Evolutionary conservation across 2,329 filamentous ascomycete species (phyloP).

Genomic region (Pseudohalonectria lignicola): DNA sequence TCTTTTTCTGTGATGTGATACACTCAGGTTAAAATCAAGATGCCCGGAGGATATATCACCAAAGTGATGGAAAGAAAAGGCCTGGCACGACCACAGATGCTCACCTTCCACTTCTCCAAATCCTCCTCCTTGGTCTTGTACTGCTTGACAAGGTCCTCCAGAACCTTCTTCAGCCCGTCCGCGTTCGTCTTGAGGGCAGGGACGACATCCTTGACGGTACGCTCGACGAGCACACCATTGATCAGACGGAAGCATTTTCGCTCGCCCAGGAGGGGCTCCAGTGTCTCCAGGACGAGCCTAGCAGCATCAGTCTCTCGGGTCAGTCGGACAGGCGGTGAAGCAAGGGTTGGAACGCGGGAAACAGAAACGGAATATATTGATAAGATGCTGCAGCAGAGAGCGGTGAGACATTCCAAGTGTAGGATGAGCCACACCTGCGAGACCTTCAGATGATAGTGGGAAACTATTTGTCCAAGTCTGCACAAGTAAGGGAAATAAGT

Average conservation of each 20-base stretch:
- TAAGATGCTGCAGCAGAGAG: no score
- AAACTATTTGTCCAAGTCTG: no score
- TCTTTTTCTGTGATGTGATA: constrained; percentile 57
- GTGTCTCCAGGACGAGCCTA: constrained; percentile 88
- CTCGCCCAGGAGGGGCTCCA: constrained; percentile 69
- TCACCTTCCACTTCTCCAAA: constrained; percentile 95
- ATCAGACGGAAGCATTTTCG: constrained; percentile 99
- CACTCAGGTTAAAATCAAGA: neutral
- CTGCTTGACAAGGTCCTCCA: constrained; percentile 91
- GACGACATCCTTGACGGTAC: constrained; percentile 85
- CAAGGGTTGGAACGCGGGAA: no score
- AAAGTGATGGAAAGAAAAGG: neutral
- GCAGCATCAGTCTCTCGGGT: neutral
- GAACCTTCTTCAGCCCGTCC: constrained; percentile 84
- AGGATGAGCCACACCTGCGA: no score
- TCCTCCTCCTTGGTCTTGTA: constrained; percentile 93
- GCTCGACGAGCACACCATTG: constrained; percentile 90
- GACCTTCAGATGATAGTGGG: no score
- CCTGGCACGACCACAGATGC: neutral
- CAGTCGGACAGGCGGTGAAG: constrained; percentile 15
- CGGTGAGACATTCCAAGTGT: no score
- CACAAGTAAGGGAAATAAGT: no score
- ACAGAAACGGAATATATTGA: no score
- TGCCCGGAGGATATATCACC: neutral
- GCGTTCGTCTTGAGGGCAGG: constrained; percentile 88